Percentiles rank a stretch among this genome's conserved stretches.
These are phyloP conservation scores for Irpex sp. DNA, from an alignment of 1,284 basidiomycete species.

Conservation along the genomic window DNA sequence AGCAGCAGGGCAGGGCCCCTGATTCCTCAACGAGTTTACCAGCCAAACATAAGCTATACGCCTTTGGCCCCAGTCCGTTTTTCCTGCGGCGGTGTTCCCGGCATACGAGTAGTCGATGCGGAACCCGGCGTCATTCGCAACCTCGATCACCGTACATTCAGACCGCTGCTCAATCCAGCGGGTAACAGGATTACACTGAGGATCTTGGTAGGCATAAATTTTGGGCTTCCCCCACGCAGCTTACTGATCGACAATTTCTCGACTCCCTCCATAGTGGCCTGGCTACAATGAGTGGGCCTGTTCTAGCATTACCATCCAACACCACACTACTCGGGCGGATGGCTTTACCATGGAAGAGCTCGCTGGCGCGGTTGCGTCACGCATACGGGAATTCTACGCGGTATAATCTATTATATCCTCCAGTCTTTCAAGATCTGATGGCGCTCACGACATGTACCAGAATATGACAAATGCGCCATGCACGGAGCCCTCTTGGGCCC, in stretches of 20 bases:
- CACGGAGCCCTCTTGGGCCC: background rate
- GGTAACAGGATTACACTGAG: background rate
- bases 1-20: background rate
- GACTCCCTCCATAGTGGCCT: background rate
- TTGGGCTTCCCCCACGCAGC: too few species aligned
- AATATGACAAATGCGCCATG: background rate
- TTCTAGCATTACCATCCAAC: background rate
- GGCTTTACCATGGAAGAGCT: slow-evolving; percentile 2
- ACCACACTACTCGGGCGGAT: background rate
- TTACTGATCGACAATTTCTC: background rate
- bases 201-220: background rate
- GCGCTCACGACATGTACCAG: background rate
- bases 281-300: background rate
- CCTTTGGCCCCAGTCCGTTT: background rate
- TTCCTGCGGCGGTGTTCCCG: background rate
- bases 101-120: background rate
- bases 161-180: too few species aligned
- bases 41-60: background rate
- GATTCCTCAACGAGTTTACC: slow-evolving; percentile 1
- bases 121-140: background rate
- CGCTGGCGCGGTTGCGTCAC: too few species aligned
- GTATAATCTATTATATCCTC: too few species aligned
- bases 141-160: background rate
- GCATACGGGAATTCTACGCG: too few species aligned
- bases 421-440: too few species aligned